Percentiles rank a stretch among this genome's conserved stretches.
Conservation (phyloP, 1,139 yeast species). For the Kodamaea anthophila region DNA sequence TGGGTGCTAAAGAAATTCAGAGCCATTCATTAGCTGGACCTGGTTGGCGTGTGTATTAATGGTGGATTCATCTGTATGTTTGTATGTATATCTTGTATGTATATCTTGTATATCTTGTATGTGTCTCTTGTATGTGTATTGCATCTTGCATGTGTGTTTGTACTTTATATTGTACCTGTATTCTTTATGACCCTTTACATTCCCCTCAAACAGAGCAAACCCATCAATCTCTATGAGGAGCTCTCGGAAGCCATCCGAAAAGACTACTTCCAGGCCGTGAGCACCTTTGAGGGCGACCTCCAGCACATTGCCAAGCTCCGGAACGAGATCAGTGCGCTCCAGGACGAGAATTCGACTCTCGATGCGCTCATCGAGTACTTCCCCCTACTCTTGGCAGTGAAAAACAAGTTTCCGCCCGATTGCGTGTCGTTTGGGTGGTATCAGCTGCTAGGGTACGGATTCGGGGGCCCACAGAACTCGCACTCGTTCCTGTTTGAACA, state of each 20-base stretch:
- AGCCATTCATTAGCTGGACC: too few species aligned
- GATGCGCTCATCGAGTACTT: constrained; percentile 25
- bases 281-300: constrained; percentile 51
- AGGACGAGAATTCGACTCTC: constrained; percentile 17
- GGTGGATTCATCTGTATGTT: too few species aligned
- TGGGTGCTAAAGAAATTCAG: too few species aligned
- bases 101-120: too few species aligned
- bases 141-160: too few species aligned
- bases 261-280: constrained; percentile 63
- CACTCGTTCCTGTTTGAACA: constrained; percentile 53
- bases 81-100: too few species aligned
- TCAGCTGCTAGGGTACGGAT: constrained; percentile 55
- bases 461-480: constrained; percentile 38
- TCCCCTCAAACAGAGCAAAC: constrained; percentile 50
- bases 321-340: constrained; percentile 16
- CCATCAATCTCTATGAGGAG: constrained; percentile 39
- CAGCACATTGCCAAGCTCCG: constrained; percentile 27
- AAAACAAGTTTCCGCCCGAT: constrained; percentile 37
- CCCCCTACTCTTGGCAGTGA: constrained; percentile 23
- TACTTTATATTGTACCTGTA: too few species aligned
- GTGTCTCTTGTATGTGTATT: too few species aligned
- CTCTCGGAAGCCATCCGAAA: constrained; percentile 46
- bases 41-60: too few species aligned
- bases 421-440: constrained; percentile 61
- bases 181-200: constrained; percentile 31